phyloP scores from a whole-genome alignment of 768 basidiomycete genomes.

The Tulasnella sp. region DNA sequence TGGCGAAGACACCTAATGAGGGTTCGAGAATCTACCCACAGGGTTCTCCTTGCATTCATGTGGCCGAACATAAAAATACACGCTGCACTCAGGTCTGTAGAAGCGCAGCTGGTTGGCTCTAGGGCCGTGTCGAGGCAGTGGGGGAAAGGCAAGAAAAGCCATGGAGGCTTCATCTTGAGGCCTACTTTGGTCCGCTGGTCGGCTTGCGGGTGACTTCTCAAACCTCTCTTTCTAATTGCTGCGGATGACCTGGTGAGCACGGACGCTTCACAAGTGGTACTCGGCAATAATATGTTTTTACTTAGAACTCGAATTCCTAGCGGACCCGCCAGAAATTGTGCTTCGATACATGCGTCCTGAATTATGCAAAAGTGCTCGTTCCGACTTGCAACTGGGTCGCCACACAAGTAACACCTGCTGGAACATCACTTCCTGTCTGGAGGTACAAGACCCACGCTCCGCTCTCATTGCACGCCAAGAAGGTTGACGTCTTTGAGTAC shows the following conservation, averaged over 20 bases:
- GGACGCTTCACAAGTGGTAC: neutral
- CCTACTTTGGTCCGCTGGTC: too few species aligned
- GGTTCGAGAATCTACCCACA: neutral
- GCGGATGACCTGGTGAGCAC: too few species aligned
- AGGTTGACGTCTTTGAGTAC: neutral
- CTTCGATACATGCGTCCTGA: neutral
- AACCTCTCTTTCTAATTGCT: too few species aligned
- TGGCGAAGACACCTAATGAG: neutral
- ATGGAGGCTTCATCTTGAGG: too few species aligned
- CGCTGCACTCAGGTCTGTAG: too few species aligned
- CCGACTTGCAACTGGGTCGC: neutral
- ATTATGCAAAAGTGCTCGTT: neutral
- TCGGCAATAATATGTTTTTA: neutral
- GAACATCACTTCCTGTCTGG: constrained; percentile 19
- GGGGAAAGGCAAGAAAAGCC: too few species aligned
- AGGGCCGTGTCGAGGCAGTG: too few species aligned
- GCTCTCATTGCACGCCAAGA: constrained; percentile 21
- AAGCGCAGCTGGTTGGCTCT: too few species aligned
- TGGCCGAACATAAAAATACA: neutral
- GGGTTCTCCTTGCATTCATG: neutral
- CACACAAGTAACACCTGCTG: constrained; percentile 24
- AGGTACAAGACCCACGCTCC: constrained; percentile 20
- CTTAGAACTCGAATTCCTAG: neutral
- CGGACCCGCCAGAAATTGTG: neutral
- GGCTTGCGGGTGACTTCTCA: too few species aligned